Evolutionary conservation across 2,329 filamentous ascomycete genomes (phyloP).

Genomic region (Penicillium sp.): DNA sequence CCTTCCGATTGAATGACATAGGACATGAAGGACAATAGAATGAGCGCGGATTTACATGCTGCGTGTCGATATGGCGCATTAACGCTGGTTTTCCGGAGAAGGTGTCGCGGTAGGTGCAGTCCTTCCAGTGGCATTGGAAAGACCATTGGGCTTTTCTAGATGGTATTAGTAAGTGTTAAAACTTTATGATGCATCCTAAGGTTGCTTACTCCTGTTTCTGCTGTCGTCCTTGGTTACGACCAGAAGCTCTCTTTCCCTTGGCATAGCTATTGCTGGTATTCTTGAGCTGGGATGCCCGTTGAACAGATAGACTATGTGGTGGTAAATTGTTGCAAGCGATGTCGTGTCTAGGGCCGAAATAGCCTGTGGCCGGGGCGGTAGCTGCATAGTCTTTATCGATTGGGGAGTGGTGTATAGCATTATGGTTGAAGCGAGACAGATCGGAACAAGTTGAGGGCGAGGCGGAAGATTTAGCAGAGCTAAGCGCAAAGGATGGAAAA

Average conservation of each 20-base stretch:
- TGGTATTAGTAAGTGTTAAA: neutral
- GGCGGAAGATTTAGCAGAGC: neutral
- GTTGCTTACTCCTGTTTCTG: neutral
- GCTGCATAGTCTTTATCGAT: neutral
- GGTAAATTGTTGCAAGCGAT: neutral
- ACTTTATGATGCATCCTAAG: neutral
- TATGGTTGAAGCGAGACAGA: neutral
- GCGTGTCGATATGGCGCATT: neutral
- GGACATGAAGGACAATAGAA: neutral
- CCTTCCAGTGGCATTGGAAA: neutral
- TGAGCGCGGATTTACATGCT: neutral
- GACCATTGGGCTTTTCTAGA: neutral
- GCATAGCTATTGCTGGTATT: neutral
- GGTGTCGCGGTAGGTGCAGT: neutral
- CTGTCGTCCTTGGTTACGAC: neutral
- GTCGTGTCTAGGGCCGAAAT: neutral
- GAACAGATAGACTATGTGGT: neutral
- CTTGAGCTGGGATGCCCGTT: rapidly evolving
- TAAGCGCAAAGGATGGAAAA: neutral
- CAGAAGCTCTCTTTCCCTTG: neutral
- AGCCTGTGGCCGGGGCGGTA: neutral
- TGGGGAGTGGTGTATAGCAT: neutral
- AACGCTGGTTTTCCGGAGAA: neutral
- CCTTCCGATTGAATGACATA: neutral
- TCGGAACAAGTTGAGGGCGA: neutral